Percentiles rank a stretch among this genome's conserved stretches.
Evolutionary conservation across 768 basidiomycete species (phyloP).

Genomic region (Suillus cothurnatus): DNA sequence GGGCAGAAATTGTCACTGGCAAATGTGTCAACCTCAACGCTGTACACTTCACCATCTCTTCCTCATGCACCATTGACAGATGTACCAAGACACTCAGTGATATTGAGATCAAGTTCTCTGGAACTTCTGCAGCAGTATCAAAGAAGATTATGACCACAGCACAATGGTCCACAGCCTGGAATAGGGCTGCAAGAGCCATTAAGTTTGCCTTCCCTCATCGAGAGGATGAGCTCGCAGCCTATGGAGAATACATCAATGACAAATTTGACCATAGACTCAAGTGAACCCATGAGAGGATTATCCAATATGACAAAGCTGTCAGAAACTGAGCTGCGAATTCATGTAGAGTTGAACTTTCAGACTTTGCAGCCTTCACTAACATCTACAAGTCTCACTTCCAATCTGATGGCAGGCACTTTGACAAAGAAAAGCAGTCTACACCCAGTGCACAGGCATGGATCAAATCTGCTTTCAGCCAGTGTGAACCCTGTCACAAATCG

Average conservation of each 20-base stretch:
- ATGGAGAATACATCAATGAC: constrained; percentile 25
- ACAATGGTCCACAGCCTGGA: constrained; percentile 31
- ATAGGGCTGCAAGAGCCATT: constrained; percentile 16
- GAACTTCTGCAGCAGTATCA: constrained; percentile 10
- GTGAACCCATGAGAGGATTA: constrained; percentile 18
- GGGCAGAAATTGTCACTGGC: too few species aligned
- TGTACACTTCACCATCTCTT: too few species aligned
- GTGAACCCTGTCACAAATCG: neutral
- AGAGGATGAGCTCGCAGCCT: constrained; percentile 25
- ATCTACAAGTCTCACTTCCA: neutral
- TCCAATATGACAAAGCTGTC: constrained; percentile 34
- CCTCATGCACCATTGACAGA: too few species aligned
- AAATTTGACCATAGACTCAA: constrained; percentile 21
- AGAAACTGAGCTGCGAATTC: constrained; percentile 24
- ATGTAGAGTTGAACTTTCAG: constrained; percentile 20
- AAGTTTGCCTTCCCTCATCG: constrained; percentile 32
- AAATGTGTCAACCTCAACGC: too few species aligned
- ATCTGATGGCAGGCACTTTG: neutral
- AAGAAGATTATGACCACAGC: constrained; percentile 17
- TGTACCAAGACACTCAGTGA: constrained; percentile 16
- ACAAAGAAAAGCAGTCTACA: neutral
- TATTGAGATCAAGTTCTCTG: constrained; percentile 13
- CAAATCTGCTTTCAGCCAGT: neutral
- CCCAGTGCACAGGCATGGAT: neutral
- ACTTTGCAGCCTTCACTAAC: constrained; percentile 11